These are phyloP conservation scores for Eucalyptus victrix DNA, from an alignment of 345 rosid genomes.

Conservation along the genomic window DNA sequence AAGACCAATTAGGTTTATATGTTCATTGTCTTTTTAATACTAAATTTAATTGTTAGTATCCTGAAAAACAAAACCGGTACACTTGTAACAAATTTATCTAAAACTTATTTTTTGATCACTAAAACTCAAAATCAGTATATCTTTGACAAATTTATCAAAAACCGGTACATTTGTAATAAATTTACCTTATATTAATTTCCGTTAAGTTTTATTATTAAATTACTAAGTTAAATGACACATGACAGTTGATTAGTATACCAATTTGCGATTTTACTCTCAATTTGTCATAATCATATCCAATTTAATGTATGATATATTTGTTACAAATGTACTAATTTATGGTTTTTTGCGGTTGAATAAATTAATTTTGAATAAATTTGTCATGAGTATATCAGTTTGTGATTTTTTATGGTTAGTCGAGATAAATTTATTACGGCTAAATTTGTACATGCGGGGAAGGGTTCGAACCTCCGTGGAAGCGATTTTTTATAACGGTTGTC, in stretches of 20 bases:
- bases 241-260: accelerated
- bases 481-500: too few species aligned
- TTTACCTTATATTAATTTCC: accelerated
- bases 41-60: not conserved
- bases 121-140: accelerated
- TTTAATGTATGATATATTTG: too few species aligned
- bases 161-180: too few species aligned
- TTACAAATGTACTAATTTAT: accelerated
- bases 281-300: accelerated
- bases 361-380: accelerated
- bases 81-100: accelerated
- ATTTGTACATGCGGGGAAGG: too few species aligned
- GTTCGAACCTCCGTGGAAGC: too few species aligned
- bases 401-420: too few species aligned
- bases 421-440: too few species aligned
- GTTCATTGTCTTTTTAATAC: not conserved
- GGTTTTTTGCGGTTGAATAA: accelerated
- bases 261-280: too few species aligned
- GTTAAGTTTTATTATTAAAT: accelerated
- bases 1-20: not conserved
- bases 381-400: accelerated
- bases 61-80: accelerated
- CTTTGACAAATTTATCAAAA: too few species aligned
- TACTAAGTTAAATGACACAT: accelerated
- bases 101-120: too few species aligned